Conservation (phyloP, 495 filamentous ascomycete species). For the Umbilicaria muhlenbergii region DNA sequence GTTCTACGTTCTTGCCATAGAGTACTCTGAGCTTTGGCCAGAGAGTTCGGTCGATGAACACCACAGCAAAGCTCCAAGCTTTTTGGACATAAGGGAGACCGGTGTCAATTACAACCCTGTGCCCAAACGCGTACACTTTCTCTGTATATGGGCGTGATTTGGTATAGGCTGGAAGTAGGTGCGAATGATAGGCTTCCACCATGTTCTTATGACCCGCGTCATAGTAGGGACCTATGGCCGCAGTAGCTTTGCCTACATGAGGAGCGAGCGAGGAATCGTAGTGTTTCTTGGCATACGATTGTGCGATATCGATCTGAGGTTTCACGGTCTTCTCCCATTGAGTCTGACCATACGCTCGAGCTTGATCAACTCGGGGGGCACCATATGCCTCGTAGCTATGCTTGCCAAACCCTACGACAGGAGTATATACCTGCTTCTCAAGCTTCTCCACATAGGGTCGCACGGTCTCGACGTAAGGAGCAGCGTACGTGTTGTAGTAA, state of each 20-base stretch:
- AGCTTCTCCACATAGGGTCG: conserved; percentile 57
- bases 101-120: conserved; percentile 51
- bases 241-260: conserved; percentile 46
- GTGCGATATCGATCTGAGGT: conserved; percentile 52
- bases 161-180: conserved; percentile 61
- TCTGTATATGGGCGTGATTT: conserved; percentile 55
- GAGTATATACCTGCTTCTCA: conserved; percentile 51
- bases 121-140: conserved; percentile 50
- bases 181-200: conserved; percentile 49
- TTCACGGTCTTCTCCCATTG: conserved; percentile 68
- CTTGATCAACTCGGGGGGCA: conserved; percentile 57
- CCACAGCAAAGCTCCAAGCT: conserved; percentile 47
- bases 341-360: conserved; percentile 41
- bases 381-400: conserved; percentile 52
- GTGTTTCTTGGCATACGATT: conserved; percentile 38
- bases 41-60: conserved; percentile 56
- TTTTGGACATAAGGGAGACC: conserved; percentile 55
- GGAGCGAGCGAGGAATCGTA: conserved; percentile 59
- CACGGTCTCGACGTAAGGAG: conserved; percentile 62
- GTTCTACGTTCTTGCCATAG: conserved; percentile 85
- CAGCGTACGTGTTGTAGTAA: conserved; percentile 74
- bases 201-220: conserved; percentile 41
- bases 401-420: conserved; percentile 45
- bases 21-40: conserved; percentile 68
- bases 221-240: conserved; percentile 53